Evolutionary conservation across 345 rosid species (phyloP).

Genomic region (rapeseed (Brassica napus)): Da-Ae NC_063451.1:46609501-46610000

Average conservation of each 20-base stretch:
- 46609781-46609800: slow-evolving; percentile 71
- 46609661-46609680: slow-evolving; percentile 78
- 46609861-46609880: slow-evolving; percentile 63
- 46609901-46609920: slow-evolving; percentile 70
- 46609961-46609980: slow-evolving; percentile 55
- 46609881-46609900: slow-evolving; percentile 67
- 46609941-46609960: slow-evolving; percentile 62
- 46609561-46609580: slow-evolving; percentile 73
- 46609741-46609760: slow-evolving; percentile 85
- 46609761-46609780: slow-evolving; percentile 77
- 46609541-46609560: slow-evolving; percentile 82
- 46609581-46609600: slow-evolving; percentile 65
- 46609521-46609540: slow-evolving; percentile 73
- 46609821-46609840: slow-evolving; percentile 66
- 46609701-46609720: slow-evolving; percentile 74
- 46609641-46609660: slow-evolving; percentile 75
- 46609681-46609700: too few relatives aligned
- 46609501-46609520: slow-evolving; percentile 76
- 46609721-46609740: slow-evolving; percentile 80
- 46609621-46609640: slow-evolving; percentile 74
- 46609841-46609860: slow-evolving; percentile 68
- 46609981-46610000: slow-evolving; percentile 69
- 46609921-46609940: slow-evolving; percentile 67
- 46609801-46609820: slow-evolving; percentile 61
- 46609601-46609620: slow-evolving; percentile 84